A percentile compares a stretch with the other conserved stretches of the same genome.
Conservation (phyloP, 2,329 filamentous ascomycete species). For the Beauveria bassiana region DNA sequence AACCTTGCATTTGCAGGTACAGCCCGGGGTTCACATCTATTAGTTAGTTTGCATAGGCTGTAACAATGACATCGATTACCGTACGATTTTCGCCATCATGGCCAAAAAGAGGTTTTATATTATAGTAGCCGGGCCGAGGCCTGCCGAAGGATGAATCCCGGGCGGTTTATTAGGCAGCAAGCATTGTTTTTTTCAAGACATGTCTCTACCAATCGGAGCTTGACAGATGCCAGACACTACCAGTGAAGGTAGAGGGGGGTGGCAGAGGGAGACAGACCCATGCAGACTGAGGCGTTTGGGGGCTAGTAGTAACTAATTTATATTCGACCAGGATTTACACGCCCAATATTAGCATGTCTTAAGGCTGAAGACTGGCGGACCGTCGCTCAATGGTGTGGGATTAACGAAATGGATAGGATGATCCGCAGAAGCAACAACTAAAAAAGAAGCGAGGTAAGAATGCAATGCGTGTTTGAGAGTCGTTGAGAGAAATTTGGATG, state of each 20-base stretch:
- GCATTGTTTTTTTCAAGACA: background rate
- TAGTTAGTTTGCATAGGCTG: background rate
- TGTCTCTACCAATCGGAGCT: background rate
- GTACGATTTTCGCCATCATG: background rate
- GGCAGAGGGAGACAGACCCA: too few relatives aligned
- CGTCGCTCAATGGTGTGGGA: background rate
- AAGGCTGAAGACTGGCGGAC: background rate
- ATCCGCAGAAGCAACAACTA: background rate
- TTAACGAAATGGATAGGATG: background rate
- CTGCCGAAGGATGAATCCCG: background rate
- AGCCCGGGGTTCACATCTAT: background rate
- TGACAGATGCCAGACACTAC: background rate
- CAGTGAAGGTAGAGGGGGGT: too few relatives aligned
- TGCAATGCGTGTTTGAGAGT: background rate
- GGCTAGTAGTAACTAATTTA: background rate
- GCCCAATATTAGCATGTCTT: too few relatives aligned
- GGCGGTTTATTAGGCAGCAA: background rate
- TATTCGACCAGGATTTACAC: background rate
- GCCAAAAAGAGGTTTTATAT: background rate
- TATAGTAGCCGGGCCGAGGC: background rate
- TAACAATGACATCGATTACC: background rate
- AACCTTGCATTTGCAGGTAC: background rate
- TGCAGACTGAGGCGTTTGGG: background rate
- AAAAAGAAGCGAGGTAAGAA: background rate
- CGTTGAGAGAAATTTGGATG: background rate